A percentile compares a stretch with the other conserved stretches of the same genome.
Evolutionary conservation across 192 early-diverging fungal genomes (phyloP).

Genomic region (Linnemannia exigua): DNA sequence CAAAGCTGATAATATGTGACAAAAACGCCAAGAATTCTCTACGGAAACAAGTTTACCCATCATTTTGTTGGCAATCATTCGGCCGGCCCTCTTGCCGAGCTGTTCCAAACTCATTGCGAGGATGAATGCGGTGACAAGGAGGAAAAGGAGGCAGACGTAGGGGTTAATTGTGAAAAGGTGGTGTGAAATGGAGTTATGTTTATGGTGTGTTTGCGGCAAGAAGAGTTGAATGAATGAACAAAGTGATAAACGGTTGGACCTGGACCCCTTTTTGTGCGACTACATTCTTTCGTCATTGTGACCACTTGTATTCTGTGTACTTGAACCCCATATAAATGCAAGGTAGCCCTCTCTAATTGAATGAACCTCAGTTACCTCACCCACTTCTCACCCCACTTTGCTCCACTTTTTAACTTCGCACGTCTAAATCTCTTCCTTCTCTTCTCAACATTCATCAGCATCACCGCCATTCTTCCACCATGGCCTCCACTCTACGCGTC

Average conservation of each 20-base stretch:
- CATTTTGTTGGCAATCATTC: conserved; percentile 34
- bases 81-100: conserved; percentile 35
- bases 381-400: background rate
- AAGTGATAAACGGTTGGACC: background rate
- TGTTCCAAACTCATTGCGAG: conserved; percentile 51
- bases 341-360: conserved; percentile 1
- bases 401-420: background rate
- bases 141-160: conserved; percentile 13
- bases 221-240: background rate
- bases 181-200: background rate
- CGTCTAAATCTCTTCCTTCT: background rate
- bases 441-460: background rate
- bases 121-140: conserved; percentile 25
- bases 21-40: background rate
- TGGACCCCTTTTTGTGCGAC: background rate
- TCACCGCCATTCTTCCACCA: background rate
- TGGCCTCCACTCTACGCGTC: conserved; percentile 28
- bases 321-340: background rate
- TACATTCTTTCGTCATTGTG: background rate
- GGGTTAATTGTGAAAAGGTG: conserved; percentile 1
- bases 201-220: background rate
- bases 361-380: background rate
- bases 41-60: conserved; percentile 32
- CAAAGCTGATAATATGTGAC: background rate
- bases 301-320: background rate